These are phyloP conservation scores for Pichia sporocuriosa DNA, from an alignment of 805 yeast species.

Conservation along the genomic window DNA sequence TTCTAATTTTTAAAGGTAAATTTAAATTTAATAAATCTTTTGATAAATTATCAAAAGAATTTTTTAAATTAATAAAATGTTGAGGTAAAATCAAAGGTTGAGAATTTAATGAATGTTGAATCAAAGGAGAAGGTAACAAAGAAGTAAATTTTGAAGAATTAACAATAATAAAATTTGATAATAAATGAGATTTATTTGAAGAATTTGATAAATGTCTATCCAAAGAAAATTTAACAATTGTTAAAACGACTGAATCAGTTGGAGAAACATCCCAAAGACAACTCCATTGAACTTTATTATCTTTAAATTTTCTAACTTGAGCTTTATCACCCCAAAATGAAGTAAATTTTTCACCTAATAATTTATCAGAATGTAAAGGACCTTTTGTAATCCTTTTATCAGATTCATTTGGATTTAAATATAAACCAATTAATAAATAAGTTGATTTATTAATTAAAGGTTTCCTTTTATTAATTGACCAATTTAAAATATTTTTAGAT, in stretches of 20 bases:
- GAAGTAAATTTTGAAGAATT: constrained; percentile 42
- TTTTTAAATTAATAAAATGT: constrained; percentile 36
- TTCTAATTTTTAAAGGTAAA: constrained; percentile 65
- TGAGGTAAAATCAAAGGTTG: constrained; percentile 41
- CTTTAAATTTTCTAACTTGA: constrained; percentile 85
- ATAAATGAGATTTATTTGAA: constrained; percentile 23
- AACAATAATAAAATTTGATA: constrained; percentile 31
- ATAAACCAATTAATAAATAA: constrained; percentile 50
- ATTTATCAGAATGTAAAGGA: constrained; percentile 58
- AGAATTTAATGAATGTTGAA: constrained; percentile 47
- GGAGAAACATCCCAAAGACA: constrained; percentile 72
- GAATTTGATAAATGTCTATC: constrained; percentile 46
- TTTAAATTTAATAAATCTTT: constrained; percentile 39
- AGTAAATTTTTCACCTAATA: constrained; percentile 58
- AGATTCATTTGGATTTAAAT: constrained; percentile 61
- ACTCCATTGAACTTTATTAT: constrained; percentile 84
- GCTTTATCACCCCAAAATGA: constrained; percentile 86
- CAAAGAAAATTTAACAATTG: constrained; percentile 59
- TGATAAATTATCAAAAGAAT: constrained; percentile 46
- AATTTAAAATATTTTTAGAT: constrained; percentile 20
- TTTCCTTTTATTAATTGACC: constrained; percentile 48
- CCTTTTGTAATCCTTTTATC: constrained; percentile 86
- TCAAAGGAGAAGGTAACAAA: constrained; percentile 51
- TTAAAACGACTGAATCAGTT: constrained; percentile 54
- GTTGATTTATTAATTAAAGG: constrained; percentile 31